These are phyloP conservation scores for Conidiobolus incongruus DNA, from an alignment of 371 early-diverging fungal species.

Conservation along the genomic window DNA sequence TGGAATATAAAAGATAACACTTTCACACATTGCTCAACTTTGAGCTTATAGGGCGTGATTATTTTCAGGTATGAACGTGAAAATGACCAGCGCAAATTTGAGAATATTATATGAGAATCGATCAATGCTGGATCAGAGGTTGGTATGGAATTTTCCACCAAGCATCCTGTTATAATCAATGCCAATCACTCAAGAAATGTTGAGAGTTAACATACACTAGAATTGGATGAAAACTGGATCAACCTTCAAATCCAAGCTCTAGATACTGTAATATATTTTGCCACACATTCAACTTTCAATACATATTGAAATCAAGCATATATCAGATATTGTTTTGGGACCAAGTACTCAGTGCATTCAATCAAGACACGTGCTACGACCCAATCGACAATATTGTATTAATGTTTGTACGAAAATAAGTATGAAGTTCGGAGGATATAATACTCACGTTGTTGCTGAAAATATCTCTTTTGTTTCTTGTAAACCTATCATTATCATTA, in stretches of 20 bases:
- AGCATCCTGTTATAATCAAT: conserved; percentile 17
- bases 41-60: conserved; percentile 62
- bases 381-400: conserved; percentile 40
- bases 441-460: conserved; percentile 21
- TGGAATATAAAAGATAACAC: conserved; percentile 79
- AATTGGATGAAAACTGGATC: conserved; percentile 46
- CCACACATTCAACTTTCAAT: conserved; percentile 63
- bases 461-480: conserved; percentile 33
- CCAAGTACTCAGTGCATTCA: conserved; percentile 84
- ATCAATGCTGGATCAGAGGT: conserved; percentile 17
- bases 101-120: conserved; percentile 21
- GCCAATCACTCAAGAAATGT: conserved; percentile 36
- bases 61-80: conserved; percentile 16
- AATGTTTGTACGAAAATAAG: conserved; percentile 77
- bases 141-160: conserved; percentile 24
- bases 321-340: conserved; percentile 77
- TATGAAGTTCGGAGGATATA: conserved; percentile 67
- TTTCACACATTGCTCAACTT: conserved; percentile 38
- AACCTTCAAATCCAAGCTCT: conserved; percentile 43
- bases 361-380: conserved; percentile 34
- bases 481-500: conserved; percentile 72
- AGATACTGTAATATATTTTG: conserved; percentile 58
- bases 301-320: conserved; percentile 88
- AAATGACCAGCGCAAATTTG: conserved; percentile 9
- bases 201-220: conserved; percentile 18